Evolutionary conservation across 1,139 yeast genomes (phyloP), one percentile per base, ranked within the genome.

Genomic region (Candida glucosophila): DNA sequence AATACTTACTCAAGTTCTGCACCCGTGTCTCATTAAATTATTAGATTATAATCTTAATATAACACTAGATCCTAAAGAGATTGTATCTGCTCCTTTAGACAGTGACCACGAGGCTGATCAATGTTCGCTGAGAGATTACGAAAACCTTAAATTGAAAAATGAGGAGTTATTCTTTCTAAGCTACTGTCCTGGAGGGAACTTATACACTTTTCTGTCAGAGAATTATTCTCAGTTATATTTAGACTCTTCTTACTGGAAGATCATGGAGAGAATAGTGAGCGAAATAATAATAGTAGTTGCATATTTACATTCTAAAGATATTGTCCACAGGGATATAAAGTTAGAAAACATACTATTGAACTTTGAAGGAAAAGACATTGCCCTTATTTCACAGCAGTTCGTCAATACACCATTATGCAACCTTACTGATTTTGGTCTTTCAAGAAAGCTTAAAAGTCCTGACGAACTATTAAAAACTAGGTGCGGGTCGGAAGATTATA

Each of bases 401-500:
- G 22, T 15, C 11, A 5, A 5, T 6, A 15, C 12, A 7, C 59
- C 77, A 3, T 34, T 83, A 3, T 67, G 76, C 1, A 77, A 81
- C 19, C 50, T 90, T 22, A 78, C 94, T 0, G 98, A 90, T 56
- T 77, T 90, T 52, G 98, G 98, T 0, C 64, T 90, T 15, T 79
- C 95, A 9, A 77, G 85, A 40, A 58, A 63, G 28, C 65, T 88
- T 12, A 71, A 68, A 24, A 67, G 70, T 2, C 60, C 56, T 1
- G 61, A 69, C 34, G 83, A 86, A 20, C 41, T 78, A 30, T 62
- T 92, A 15, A 65, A 79, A 2, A 88, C 97, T 1, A 57, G 97
- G 31, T 90, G 98, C 52, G 98, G 98, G 0, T 81, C 95, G 1
- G 95, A 85, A 37, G 97, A 90, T 49, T 90, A 90, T 41, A 94